Percentiles rank a stretch among this genome's conserved stretches.
Evolutionary conservation across 306 rosid species (phyloP).

Genomic region (Prunus mongolica): DNA sequence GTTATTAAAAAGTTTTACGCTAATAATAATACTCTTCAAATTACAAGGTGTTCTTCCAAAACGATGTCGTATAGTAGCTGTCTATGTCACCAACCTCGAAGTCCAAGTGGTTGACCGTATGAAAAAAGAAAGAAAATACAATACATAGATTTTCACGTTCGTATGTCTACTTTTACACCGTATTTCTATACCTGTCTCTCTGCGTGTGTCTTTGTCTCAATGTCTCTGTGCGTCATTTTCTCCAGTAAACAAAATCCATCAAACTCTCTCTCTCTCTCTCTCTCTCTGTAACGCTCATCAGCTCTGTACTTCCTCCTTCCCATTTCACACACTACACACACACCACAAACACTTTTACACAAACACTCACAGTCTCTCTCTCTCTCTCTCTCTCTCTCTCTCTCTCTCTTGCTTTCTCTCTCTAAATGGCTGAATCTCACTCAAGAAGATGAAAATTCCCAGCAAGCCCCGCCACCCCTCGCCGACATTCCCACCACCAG

Average conservation of each 20-base stretch:
- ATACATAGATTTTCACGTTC: neutral
- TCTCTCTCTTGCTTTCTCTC: neutral
- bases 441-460: conserved; percentile 60
- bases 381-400: neutral
- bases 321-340: conserved; percentile 26
- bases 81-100: neutral
- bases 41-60: neutral
- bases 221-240: conserved; percentile 30
- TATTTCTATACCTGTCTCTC: neutral
- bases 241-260: conserved; percentile 25
- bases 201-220: neutral
- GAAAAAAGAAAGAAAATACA: neutral
- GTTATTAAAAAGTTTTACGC: neutral
- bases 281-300: neutral
- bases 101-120: neutral
- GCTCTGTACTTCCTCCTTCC: conserved; percentile 22
- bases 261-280: conserved; percentile 5
- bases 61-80: neutral
- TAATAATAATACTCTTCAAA: neutral
- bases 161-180: neutral
- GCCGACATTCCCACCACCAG: conserved; percentile 37
- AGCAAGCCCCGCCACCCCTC: conserved; percentile 28
- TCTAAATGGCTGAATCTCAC: conserved; percentile 41
- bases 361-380: conserved; percentile 5
- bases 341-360: conserved; percentile 18